Percentiles rank a stretch among this genome's conserved stretches.
Evolutionary conservation across 2,329 filamentous ascomycete genomes (phyloP).

Genomic region (Alternaria conjuncta): DNA sequence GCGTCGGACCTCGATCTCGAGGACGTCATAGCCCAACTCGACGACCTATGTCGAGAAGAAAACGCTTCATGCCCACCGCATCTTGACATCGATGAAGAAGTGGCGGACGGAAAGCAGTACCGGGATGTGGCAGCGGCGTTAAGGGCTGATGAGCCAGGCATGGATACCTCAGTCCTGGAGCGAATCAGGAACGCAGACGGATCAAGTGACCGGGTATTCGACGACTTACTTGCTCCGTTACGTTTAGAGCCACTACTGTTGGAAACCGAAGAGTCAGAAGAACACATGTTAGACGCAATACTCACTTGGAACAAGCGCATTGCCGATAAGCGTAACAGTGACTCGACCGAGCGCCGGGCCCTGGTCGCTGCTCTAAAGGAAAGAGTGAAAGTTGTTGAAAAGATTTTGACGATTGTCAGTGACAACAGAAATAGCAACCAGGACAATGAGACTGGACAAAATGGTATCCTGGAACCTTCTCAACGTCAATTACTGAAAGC

Average conservation of each 20-base stretch:
- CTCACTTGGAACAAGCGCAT: constrained; percentile 26
- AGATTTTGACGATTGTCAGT: not conserved
- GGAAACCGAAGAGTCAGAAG: constrained; percentile 15
- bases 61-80: not conserved
- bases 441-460: not conserved
- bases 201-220: constrained; percentile 11
- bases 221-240: constrained; percentile 29
- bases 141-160: not conserved
- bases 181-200: constrained; percentile 21
- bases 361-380: constrained; percentile 14
- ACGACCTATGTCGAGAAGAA: not conserved
- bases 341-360: not conserved
- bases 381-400: constrained; percentile 2
- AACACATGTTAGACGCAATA: constrained; percentile 20
- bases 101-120: not conserved
- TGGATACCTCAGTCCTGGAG: constrained; percentile 20
- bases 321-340: not conserved
- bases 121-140: not conserved
- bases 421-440: not conserved
- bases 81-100: not conserved
- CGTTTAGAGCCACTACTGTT: not conserved
- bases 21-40: not conserved
- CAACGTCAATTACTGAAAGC: constrained; percentile 14
- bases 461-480: constrained; percentile 10
- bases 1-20: not conserved